Evolutionary conservation across 257 asterid genomes (phyloP).

Genomic region (Solanum pennellii): DNA sequence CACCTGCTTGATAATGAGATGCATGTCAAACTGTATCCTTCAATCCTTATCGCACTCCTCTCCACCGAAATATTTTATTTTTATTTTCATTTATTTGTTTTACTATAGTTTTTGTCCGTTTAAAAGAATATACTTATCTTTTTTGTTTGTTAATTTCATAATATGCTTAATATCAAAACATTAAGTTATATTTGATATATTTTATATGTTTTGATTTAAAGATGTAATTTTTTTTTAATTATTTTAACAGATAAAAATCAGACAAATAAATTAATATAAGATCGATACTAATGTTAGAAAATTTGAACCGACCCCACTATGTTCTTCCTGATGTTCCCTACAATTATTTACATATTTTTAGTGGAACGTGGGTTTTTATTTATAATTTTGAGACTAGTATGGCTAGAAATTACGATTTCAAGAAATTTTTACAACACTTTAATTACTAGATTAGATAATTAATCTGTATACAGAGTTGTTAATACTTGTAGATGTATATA

Average conservation of each 20-base stretch:
- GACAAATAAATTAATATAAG: background rate
- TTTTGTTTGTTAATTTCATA: background rate
- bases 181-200: background rate
- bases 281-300: background rate
- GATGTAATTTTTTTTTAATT: fast-evolving
- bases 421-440: no score
- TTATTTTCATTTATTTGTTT: background rate
- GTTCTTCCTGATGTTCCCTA: background rate
- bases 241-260: background rate
- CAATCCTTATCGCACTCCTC: background rate
- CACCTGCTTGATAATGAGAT: background rate
- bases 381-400: background rate
- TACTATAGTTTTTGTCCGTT: background rate
- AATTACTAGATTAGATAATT: no score
- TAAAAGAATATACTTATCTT: background rate
- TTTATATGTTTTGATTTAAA: background rate
- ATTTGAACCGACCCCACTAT: background rate
- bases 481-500: no score
- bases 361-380: background rate
- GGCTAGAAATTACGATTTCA: no score
- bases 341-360: background rate
- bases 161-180: background rate
- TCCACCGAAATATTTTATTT: background rate
- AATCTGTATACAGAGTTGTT: no score
- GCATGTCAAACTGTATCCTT: background rate